Evolutionary conservation across 768 basidiomycete species (phyloP).

Genomic region (Hemileccinum impolitum): DNA sequence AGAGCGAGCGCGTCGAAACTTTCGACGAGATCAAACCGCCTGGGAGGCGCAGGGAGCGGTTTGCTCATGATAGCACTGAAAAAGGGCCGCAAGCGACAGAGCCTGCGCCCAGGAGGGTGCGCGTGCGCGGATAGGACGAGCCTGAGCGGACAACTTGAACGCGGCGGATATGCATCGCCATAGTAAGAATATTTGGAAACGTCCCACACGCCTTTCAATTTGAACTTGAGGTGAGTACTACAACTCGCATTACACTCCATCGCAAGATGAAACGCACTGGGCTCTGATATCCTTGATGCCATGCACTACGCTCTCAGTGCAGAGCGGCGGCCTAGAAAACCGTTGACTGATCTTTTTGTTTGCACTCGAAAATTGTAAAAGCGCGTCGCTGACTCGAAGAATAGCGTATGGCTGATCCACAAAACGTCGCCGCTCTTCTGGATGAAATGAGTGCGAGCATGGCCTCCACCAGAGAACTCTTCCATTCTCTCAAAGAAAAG

Average conservation of each 20-base stretch:
- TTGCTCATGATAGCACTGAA: slow-evolving; percentile 21
- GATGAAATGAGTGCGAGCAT: slow-evolving; percentile 65
- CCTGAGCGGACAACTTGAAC: too few species aligned
- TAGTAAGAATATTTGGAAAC: slow-evolving; percentile 4
- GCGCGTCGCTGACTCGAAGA: slow-evolving; percentile 9
- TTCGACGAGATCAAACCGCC: slow-evolving; percentile 29
- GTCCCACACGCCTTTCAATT: neutral
- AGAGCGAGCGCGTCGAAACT: slow-evolving; percentile 34
- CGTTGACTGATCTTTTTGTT: slow-evolving; percentile 46
- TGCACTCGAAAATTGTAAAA: neutral
- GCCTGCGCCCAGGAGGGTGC: neutral
- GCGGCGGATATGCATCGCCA: slow-evolving; percentile 15
- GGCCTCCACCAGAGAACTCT: slow-evolving; percentile 51
- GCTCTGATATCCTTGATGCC: slow-evolving; percentile 52
- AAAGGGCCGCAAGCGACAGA: slow-evolving; percentile 11
- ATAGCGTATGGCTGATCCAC: slow-evolving; percentile 15
- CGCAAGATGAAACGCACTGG: slow-evolving; percentile 58
- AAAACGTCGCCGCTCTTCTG: slow-evolving; percentile 26
- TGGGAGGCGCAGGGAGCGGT: slow-evolving; percentile 11
- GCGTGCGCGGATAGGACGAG: too few species aligned
- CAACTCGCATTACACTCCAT: neutral
- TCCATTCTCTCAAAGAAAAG: slow-evolving; percentile 57
- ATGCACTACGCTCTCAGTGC: slow-evolving; percentile 47
- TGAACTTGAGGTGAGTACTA: slow-evolving; percentile 5
- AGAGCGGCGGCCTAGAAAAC: slow-evolving; percentile 64